Percentiles rank a stretch among this genome's conserved stretches.
Evolutionary conservation across 331 rosid species (phyloP).

Genomic region (Arachis monticola): DNA sequence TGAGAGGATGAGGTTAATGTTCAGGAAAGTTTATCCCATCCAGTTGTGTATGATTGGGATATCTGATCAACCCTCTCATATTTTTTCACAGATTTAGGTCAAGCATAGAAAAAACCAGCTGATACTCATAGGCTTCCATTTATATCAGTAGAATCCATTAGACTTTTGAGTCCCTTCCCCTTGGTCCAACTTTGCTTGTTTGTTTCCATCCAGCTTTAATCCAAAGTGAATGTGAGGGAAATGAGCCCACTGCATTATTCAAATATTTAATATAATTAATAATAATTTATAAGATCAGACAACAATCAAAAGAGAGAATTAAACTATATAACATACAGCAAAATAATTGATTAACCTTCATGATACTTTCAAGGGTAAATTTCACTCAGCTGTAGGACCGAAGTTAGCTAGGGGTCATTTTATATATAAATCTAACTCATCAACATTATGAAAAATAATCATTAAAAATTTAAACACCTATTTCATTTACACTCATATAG

Average conservation of each 20-base stretch:
- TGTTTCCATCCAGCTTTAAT: constrained; percentile 83
- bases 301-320: constrained; percentile 19
- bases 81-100: constrained; percentile 36
- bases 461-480: too few relatives aligned
- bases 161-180: constrained; percentile 64
- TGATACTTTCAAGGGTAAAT: not conserved
- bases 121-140: constrained; percentile 42
- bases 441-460: too few relatives aligned
- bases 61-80: constrained; percentile 48
- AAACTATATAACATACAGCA: not conserved
- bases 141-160: constrained; percentile 60
- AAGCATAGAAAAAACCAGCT: constrained; percentile 39
- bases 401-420: too few relatives aligned
- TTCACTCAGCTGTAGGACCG: too few relatives aligned
- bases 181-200: constrained; percentile 73
- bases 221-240: constrained; percentile 98
- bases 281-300: not conserved
- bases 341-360: not conserved
- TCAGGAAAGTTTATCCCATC: constrained; percentile 36
- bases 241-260: constrained; percentile 92
- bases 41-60: constrained; percentile 40
- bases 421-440: too few relatives aligned
- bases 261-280: not conserved
- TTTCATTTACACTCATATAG: too few relatives aligned
- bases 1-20: constrained; percentile 40